Conservation (phyloP, 2,329 filamentous ascomycete species). For the Nannizziopsis arthrosporioides region DNA sequence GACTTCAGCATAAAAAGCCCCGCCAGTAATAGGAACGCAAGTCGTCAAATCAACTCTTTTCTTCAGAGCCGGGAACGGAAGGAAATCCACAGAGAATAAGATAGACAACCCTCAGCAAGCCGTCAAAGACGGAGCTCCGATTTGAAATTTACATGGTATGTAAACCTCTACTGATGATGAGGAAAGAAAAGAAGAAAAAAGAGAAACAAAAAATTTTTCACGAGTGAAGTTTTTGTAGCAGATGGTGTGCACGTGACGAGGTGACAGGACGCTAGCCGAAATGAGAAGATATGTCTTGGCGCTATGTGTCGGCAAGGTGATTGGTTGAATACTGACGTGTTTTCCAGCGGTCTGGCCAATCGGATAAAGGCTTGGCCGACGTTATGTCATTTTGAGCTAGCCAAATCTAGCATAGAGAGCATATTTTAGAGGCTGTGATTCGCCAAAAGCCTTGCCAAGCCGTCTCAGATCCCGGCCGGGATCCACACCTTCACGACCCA, state of each 20-base stretch:
- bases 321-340: not conserved
- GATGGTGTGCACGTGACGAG: slow-evolving; percentile 11
- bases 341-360: not conserved
- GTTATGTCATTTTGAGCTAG: not conserved
- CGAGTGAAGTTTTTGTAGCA: slow-evolving; percentile 23
- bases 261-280: not conserved
- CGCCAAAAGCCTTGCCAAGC: not conserved
- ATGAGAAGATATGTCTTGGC: not conserved
- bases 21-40: slow-evolving; percentile 35
- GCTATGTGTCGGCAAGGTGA: not conserved
- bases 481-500: not conserved
- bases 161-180: slow-evolving; percentile 44
- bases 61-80: slow-evolving; percentile 42
- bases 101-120: slow-evolving; percentile 42
- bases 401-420: slow-evolving; percentile 15
- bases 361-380: not conserved
- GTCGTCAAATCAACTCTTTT: slow-evolving; percentile 20
- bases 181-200: slow-evolving; percentile 30
- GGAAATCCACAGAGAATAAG: slow-evolving; percentile 36
- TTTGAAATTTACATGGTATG: slow-evolving; percentile 39
- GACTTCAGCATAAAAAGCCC: slow-evolving; percentile 33
- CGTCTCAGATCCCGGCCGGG: not conserved
- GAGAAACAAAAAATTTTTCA: slow-evolving; percentile 9
- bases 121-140: slow-evolving; percentile 36
- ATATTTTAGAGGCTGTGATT: not conserved